Evolutionary conservation across 495 filamentous ascomycete genomes (phyloP), one percentile per base, ranked within the genome.

Genomic region (Hypoxylon subgilvum): DNA sequence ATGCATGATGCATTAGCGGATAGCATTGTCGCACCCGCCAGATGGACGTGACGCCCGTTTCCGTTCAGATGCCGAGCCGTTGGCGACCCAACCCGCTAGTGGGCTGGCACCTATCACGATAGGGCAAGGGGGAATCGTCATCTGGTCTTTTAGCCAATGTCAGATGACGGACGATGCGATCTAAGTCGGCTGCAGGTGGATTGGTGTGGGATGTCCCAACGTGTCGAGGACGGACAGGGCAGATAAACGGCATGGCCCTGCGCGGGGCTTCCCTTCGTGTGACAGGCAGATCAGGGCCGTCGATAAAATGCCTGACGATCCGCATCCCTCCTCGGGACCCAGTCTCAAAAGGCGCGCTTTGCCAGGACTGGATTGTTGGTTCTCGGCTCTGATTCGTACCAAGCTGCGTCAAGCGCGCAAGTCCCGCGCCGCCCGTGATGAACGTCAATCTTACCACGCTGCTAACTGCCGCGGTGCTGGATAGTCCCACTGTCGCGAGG

Each of bases 81-180:
- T 65, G 28, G 46, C 56, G 48, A 43, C 51, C 51, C 56, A 55
- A 56, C 54, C n/a, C 36, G 16, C 17, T 8, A 34, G 32, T 58
- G 31, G 54, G 53, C 8, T 58, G 61, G 61, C 61, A 64, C 53
- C 61, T 58, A 65, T 60, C 56, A 65, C 38, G 50, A 47, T 61
- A 47, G 16, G 44, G 50, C 54, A 52, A n/a, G n/a, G 17, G 8
- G 27, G 12, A 40, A 52, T 48, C 51, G 50, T 52, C 45, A 61
- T 65, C 40, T 56, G 56, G 42, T 25, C 12, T 45, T 13, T n/a
- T 25, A 34, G 30, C 61, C 56, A 61, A 65, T 65, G 51, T 65
- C 61, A 65, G 56, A 65, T 61, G 51, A 65, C 44, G 56, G 51
- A 65, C 44, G 56, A 61, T 55, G 45, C 56, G 27, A 65, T 65